phyloP scores from a whole-genome alignment of 352 stramenopile species.

The Phytophthora quininea region DNA sequence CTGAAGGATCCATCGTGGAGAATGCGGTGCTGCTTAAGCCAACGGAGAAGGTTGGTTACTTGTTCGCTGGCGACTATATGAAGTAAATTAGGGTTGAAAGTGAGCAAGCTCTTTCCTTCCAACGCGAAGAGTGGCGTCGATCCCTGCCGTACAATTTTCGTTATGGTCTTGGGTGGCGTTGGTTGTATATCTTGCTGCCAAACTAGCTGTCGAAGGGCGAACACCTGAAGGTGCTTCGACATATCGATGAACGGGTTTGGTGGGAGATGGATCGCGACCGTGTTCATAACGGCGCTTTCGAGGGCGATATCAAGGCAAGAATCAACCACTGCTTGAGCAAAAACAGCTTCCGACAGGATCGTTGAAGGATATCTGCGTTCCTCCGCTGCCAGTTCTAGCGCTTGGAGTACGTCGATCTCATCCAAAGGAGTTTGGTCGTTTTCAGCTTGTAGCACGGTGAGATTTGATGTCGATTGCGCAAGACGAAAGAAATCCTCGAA shows the following conservation, averaged over 20 bases:
- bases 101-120: slow-evolving; percentile 4
- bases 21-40: slow-evolving; percentile 28
- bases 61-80: slow-evolving; percentile 8
- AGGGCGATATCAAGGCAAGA: slow-evolving; percentile 51
- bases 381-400: slow-evolving; percentile 35
- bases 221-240: slow-evolving; percentile 41
- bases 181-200: slow-evolving; percentile 19
- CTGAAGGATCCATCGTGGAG: slow-evolving; percentile 30
- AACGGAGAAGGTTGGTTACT: slow-evolving; percentile 25
- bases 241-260: slow-evolving; percentile 60
- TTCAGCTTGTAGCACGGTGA: not conserved
- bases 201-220: slow-evolving; percentile 42
- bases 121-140: slow-evolving; percentile 12
- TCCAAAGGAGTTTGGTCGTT: not conserved
- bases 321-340: slow-evolving; percentile 56
- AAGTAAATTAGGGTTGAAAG: slow-evolving; percentile 31
- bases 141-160: not conserved
- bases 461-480: not conserved
- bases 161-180: not conserved
- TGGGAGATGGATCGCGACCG: slow-evolving; percentile 42
- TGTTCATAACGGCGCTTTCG: slow-evolving; percentile 58
- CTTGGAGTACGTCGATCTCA: slow-evolving; percentile 37
- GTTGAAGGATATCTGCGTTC: slow-evolving; percentile 42
- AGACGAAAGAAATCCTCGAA: slow-evolving; percentile 30
- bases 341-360: slow-evolving; percentile 48